Conservation (phyloP, 768 basidiomycete species). For the Agaricus sinodeliciosus region DNA sequence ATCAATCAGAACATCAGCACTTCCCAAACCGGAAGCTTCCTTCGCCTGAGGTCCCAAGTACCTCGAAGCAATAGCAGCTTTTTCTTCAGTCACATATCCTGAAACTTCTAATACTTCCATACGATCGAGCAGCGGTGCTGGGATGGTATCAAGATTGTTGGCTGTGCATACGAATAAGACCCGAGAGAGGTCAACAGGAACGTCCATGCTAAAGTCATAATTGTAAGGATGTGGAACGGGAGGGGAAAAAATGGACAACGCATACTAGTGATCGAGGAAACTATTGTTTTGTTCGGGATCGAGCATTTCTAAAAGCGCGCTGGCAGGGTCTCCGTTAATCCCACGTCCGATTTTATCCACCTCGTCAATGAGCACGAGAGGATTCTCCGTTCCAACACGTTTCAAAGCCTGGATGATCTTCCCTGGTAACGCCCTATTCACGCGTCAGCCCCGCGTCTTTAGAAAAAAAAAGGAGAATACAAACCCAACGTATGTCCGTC, state of each 20-base stretch:
- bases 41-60: constrained; percentile 93
- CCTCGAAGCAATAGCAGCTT: constrained; percentile 76
- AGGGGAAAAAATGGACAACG: constrained; percentile 10
- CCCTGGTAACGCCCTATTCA: constrained; percentile 72
- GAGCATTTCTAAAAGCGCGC: constrained; percentile 87
- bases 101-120: constrained; percentile 97
- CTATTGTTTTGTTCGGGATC: constrained; percentile 93
- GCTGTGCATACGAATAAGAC: constrained; percentile 98
- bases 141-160: constrained; percentile 90
- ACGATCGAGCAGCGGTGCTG: constrained; percentile 87
- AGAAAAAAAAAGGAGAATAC: constrained; percentile 19
- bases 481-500: constrained; percentile 93
- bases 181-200: constrained; percentile 91
- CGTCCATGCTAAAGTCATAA: constrained; percentile 67
- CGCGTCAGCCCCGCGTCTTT: neutral
- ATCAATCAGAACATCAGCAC: constrained; percentile 77
- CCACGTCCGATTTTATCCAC: constrained; percentile 94
- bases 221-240: constrained; percentile 6
- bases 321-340: constrained; percentile 87
- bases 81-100: constrained; percentile 93
- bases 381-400: constrained; percentile 90
- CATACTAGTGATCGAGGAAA: constrained; percentile 93
- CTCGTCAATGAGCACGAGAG: constrained; percentile 90
- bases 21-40: constrained; percentile 81
- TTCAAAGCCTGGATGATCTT: constrained; percentile 95